Conservation (phyloP, 805 yeast species). For the Teunomyces pallodes region DNA sequence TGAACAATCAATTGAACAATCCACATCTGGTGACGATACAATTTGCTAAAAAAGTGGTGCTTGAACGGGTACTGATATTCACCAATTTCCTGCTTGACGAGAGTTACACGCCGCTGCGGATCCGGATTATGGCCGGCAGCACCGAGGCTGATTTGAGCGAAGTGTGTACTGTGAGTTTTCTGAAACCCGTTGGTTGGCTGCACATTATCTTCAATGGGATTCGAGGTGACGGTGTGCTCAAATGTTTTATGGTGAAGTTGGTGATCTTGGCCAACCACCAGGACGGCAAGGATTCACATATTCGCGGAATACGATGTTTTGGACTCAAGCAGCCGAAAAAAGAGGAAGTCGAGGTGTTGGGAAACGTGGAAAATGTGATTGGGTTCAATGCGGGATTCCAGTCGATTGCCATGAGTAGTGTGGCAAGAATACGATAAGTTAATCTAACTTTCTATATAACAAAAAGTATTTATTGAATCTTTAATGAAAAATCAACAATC, state of each 20-base stretch:
- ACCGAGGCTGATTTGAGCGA: constrained; percentile 69
- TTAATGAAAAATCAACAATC: constrained; percentile 79
- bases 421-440: constrained; percentile 33
- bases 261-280: constrained; percentile 78
- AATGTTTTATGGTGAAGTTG: constrained; percentile 64
- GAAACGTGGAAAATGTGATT: constrained; percentile 35
- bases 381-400: constrained; percentile 45
- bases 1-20: constrained; percentile 45
- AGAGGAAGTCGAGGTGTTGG: constrained; percentile 15
- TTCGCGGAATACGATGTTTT: constrained; percentile 67
- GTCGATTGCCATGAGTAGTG: constrained; percentile 34
- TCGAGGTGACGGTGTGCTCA: constrained; percentile 54
- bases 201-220: constrained; percentile 58
- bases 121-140: constrained; percentile 67
- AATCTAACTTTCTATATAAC: not conserved
- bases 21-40: constrained; percentile 82
- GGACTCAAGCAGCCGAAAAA: constrained; percentile 34
- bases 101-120: constrained; percentile 82
- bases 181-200: constrained; percentile 78
- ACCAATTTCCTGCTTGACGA: constrained; percentile 75
- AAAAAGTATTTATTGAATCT: constrained; percentile 38
- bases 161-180: constrained; percentile 57
- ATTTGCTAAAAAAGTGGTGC: constrained; percentile 71
- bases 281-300: constrained; percentile 93
- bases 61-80: constrained; percentile 68